phyloP scores from a whole-genome alignment of 2,329 filamentous ascomycete genomes.

The Penicillium thymicola region DNA sequence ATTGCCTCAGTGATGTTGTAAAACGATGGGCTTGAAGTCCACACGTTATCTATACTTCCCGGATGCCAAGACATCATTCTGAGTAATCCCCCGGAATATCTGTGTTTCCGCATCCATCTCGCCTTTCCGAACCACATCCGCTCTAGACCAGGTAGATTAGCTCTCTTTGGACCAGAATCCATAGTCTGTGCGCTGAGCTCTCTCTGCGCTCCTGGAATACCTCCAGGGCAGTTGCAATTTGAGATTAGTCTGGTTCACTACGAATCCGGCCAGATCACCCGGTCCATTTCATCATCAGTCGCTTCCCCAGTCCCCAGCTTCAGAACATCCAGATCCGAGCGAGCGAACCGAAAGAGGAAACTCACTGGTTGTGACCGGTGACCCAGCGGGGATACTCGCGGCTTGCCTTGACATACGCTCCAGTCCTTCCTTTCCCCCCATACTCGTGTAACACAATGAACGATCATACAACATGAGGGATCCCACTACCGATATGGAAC shows the following conservation, averaged over 20 bases:
- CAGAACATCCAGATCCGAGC: not conserved
- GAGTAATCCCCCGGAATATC: slow-evolving; percentile 9
- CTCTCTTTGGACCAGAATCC: slow-evolving; percentile 8
- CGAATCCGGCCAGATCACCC: not conserved
- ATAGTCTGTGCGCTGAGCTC: slow-evolving; percentile 7
- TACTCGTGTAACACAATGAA: slow-evolving; percentile 31
- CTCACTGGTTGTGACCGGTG: not conserved
- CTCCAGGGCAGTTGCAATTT: slow-evolving; percentile 6
- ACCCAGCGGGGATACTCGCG: not conserved
- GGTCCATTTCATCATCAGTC: not conserved
- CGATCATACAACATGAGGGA: slow-evolving; percentile 36
- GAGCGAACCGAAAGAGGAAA: not conserved
- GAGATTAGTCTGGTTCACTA: not conserved
- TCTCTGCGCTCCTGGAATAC: slow-evolving; percentile 5
- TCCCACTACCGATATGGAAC: slow-evolving; percentile 36
- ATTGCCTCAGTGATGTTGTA: not conserved
- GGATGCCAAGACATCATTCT: slow-evolving; percentile 4
- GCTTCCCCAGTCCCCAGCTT: slow-evolving; percentile 1
- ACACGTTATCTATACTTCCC: not conserved
- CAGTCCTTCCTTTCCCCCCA: slow-evolving; percentile 10
- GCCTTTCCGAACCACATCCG: slow-evolving; percentile 6
- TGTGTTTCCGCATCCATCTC: slow-evolving; percentile 4
- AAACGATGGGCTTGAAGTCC: not conserved
- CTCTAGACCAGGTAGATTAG: slow-evolving; percentile 6
- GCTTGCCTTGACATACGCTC: not conserved